phyloP scores from a whole-genome alignment of 192 early-diverging fungal genomes.

The Chytriomyces sp. region DNA sequence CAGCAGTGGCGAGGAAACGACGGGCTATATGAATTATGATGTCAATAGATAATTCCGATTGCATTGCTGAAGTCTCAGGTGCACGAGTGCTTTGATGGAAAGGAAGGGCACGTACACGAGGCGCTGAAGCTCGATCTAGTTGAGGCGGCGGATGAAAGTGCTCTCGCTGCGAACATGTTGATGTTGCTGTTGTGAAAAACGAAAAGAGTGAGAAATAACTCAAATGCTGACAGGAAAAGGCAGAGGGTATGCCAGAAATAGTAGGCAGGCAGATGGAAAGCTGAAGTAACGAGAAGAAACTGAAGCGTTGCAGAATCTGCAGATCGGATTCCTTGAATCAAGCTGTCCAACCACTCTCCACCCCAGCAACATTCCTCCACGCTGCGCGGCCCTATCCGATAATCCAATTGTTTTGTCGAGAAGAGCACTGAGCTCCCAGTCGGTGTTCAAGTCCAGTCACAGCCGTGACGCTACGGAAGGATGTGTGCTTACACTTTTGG shows the following conservation, averaged over 20 bases:
- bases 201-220: background rate
- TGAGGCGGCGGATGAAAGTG: slow-evolving; percentile 30
- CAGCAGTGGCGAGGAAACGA: slow-evolving; percentile 42
- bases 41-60: background rate
- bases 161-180: slow-evolving; percentile 33
- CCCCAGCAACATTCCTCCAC: too few species aligned
- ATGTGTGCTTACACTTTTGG: too few species aligned
- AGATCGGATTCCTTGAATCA: too few species aligned
- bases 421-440: too few species aligned
- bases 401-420: too few species aligned
- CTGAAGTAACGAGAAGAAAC: too few species aligned
- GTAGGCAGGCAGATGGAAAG: background rate
- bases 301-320: too few species aligned
- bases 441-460: too few species aligned
- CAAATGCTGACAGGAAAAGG: background rate
- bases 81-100: background rate
- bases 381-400: too few species aligned
- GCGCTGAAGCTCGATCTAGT: slow-evolving; percentile 30
- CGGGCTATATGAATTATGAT: slow-evolving; percentile 10
- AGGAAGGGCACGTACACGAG: slow-evolving; percentile 23
- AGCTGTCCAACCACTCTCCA: too few species aligned
- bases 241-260: background rate
- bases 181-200: background rate
- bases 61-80: background rate
- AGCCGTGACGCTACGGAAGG: too few species aligned